Percentiles rank a stretch among this genome's conserved stretches.
Evolutionary conservation across 2,329 filamentous ascomycete genomes (phyloP).

Genomic region (Ceratocystis alfenasii): DNA sequence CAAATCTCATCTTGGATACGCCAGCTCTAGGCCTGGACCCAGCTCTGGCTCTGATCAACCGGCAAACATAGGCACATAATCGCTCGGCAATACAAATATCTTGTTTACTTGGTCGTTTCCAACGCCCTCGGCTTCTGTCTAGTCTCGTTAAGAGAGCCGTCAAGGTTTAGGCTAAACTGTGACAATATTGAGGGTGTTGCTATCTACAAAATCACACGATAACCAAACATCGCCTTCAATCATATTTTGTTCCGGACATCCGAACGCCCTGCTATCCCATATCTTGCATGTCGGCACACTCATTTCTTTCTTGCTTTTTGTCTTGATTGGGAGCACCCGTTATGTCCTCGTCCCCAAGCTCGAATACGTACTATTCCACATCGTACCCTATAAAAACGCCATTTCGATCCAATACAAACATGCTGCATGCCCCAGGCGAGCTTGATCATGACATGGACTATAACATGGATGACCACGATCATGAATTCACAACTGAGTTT

Average conservation of each 20-base stretch:
- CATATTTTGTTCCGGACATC: background rate
- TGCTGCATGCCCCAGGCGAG: background rate
- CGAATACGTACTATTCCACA: background rate
- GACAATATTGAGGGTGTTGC: background rate
- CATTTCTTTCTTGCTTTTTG: background rate
- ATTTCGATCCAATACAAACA: slow-evolving; percentile 7
- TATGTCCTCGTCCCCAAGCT: slow-evolving; percentile 13
- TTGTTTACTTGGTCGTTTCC: background rate
- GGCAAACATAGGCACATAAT: background rate
- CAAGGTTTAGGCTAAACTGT: background rate
- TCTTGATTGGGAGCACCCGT: slow-evolving; percentile 6
- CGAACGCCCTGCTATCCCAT: background rate
- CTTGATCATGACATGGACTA: slow-evolving; percentile 2
- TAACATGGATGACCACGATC: slow-evolving; percentile 6
- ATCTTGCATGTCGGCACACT: background rate
- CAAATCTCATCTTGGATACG: background rate
- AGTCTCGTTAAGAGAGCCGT: background rate
- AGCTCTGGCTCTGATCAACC: background rate
- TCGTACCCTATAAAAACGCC: slow-evolving; percentile 16
- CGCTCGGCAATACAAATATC: background rate
- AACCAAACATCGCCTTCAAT: background rate
- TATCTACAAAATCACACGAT: background rate
- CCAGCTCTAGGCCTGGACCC: background rate
- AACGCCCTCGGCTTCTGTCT: background rate
- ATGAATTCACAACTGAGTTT: slow-evolving; percentile 22